A percentile compares a stretch with the other conserved stretches of the same genome.
phyloP scores from a whole-genome alignment of 75 land plant genomes.

The Picea sitchensis region DNA sequence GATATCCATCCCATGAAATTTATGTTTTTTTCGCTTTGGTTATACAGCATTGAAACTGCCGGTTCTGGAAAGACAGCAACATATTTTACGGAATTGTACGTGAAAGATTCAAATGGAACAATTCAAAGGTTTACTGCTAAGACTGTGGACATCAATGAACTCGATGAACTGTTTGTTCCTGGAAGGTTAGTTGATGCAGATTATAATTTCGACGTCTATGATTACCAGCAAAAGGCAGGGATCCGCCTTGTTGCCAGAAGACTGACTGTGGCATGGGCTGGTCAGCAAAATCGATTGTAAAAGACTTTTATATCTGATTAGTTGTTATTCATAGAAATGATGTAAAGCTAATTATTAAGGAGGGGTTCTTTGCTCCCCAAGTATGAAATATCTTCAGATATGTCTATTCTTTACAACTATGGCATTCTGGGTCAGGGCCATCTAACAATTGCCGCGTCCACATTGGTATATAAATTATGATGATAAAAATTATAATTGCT shows the following conservation, averaged over 20 bases:
- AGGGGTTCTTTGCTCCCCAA: too few relatives aligned
- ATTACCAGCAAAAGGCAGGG: conserved; percentile 50
- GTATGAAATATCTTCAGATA: too few relatives aligned
- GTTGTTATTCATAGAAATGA: too few relatives aligned
- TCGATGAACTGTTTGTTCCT: conserved; percentile 30
- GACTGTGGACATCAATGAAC: conserved; percentile 33
- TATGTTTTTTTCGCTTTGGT: background rate
- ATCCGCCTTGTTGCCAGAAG: conserved; percentile 52
- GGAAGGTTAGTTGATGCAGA: conserved; percentile 45
- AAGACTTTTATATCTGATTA: too few relatives aligned
- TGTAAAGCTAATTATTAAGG: too few relatives aligned
- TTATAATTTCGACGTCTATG: conserved; percentile 43
- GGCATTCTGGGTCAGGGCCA: too few relatives aligned
- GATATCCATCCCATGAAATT: background rate
- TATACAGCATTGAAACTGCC: conserved; percentile 45
- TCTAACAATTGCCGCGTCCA: too few relatives aligned
- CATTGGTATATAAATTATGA: too few relatives aligned
- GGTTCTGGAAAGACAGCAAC: conserved; percentile 26
- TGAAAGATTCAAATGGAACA: conserved; percentile 35
- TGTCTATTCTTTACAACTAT: too few relatives aligned
- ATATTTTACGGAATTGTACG: conserved; percentile 38
- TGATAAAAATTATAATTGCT: too few relatives aligned
- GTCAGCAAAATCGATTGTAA: too few relatives aligned
- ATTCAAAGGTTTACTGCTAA: conserved; percentile 28
- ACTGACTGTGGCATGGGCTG: conserved; percentile 17